Evolutionary conservation across 768 basidiomycete species (phyloP).

Genomic region (Suillus paluster): DNA sequence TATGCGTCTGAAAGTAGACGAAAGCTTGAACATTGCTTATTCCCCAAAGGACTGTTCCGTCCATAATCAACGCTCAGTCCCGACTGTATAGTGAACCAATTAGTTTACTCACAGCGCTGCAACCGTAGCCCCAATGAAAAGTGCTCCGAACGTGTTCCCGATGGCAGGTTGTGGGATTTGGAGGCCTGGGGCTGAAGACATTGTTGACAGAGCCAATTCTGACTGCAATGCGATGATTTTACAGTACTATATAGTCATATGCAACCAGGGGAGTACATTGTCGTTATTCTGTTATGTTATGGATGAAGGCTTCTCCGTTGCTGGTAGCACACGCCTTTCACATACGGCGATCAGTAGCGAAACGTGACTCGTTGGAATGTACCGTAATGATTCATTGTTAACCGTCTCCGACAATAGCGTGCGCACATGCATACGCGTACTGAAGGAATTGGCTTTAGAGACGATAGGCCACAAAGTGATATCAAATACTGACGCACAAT

Average conservation of each 20-base stretch:
- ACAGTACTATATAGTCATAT: background rate
- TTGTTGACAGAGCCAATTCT: background rate
- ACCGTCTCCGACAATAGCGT: no score
- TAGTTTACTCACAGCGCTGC: background rate
- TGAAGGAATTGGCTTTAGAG: no score
- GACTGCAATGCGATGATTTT: background rate
- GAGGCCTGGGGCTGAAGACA: background rate
- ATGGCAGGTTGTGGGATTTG: background rate
- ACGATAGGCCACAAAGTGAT: no score
- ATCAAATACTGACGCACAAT: no score
- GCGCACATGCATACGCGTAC: no score
- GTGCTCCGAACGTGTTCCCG: background rate
- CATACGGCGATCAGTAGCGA: background rate
- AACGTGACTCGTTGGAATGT: background rate
- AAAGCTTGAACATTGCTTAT: slow-evolving; percentile 3
- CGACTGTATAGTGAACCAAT: background rate
- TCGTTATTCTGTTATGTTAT: background rate
- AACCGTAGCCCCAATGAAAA: background rate
- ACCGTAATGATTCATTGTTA: no score
- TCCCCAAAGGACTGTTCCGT: slow-evolving; percentile 6
- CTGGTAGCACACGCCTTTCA: background rate
- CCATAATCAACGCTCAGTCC: background rate
- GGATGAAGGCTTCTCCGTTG: background rate
- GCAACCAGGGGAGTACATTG: background rate
- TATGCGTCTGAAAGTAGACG: slow-evolving; percentile 9